Base-by-base conservation (phyloP, 768 basidiomycete genomes). In the Austroboletus eburneus region DNA sequence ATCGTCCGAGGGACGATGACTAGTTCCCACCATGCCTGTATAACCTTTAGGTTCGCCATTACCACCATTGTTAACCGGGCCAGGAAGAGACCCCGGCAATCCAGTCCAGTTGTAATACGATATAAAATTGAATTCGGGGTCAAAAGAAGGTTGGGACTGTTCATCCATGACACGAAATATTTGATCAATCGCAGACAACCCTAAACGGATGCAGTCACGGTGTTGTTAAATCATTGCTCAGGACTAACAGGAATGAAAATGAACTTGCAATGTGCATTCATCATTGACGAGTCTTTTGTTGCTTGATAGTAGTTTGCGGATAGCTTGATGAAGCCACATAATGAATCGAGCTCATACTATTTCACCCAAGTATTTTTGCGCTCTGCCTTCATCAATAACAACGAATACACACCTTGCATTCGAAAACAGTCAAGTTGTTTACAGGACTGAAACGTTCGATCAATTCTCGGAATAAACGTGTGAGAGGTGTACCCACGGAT, bases 51-150 rank as follows among this genome's bases (percentile, higher is more conserved):
- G 87, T 60, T 89, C 87, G 6, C 83, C 83, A 52, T 85, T 87
- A 6, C 87, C 87, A 0, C 57, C 65, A 60, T 90, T 89, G 39
- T 71, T 66, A 2, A 89, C 85, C 16, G 72, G 65, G 4, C 85
- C 84, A 29, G 80, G 72, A 36, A 87, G 60, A 18, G 71, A 14
- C 12, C 84, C 83, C 42, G 71, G 64, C 14, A 78, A 78, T 16
- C 87, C 87, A 5, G 87, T 88, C 87, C 87, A 90, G 58, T 86
- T 87, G 62, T 86, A 90, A 63, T 79, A 86, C 7, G 85, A 87
- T 43, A 87, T 70, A 57, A 83, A 79, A 62, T 85, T 82, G 69
- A 80, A 88, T 65, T 85, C 62, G 16, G 71, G 70, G 55, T 87
- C 85, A 50, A 85, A 87, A 4, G 81, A 78, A 4, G 69, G 55